Evolutionary conservation across 1,284 basidiomycete genomes (phyloP).

Genomic region (Malassezia vespertilionis): DNA sequence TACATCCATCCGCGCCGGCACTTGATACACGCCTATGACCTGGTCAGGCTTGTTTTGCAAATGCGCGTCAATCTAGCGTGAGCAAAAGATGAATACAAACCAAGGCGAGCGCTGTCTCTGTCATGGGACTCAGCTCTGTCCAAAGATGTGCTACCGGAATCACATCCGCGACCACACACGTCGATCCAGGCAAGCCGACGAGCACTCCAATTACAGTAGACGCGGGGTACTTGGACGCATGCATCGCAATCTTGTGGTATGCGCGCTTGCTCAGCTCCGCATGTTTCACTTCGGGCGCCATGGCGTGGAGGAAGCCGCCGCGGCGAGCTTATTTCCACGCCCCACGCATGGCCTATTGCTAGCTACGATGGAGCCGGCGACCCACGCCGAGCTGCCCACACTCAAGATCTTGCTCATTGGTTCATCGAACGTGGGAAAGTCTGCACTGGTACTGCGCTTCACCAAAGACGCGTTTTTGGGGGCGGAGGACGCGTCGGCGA

Average conservation of each 20-base stretch:
- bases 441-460: slow-evolving; percentile 79
- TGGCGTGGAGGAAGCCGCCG: background rate
- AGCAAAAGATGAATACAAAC: slow-evolving; percentile 3
- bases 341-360: background rate
- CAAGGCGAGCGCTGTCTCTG: slow-evolving; percentile 18
- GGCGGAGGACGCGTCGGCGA: slow-evolving; percentile 85
- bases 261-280: slow-evolving; percentile 4
- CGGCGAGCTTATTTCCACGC: slow-evolving; percentile 3
- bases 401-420: slow-evolving; percentile 56
- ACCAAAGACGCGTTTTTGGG: slow-evolving; percentile 92
- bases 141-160: slow-evolving; percentile 18
- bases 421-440: slow-evolving; percentile 76
- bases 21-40: slow-evolving; percentile 17
- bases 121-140: slow-evolving; percentile 16
- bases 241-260: slow-evolving; percentile 17
- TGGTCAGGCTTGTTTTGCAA: background rate
- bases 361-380: slow-evolving; percentile 13
- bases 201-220: slow-evolving; percentile 15
- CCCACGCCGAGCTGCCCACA: slow-evolving; percentile 34
- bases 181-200: background rate
- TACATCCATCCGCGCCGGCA: slow-evolving; percentile 10
- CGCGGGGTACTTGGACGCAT: slow-evolving; percentile 19
- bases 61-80: slow-evolving; percentile 8
- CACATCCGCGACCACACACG: slow-evolving; percentile 5
- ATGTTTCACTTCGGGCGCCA: slow-evolving; percentile 2